Percentiles rank a stretch among this genome's conserved stretches.
These are phyloP conservation scores for Paraconiothyrium brasiliense DNA, from an alignment of 2,329 filamentous ascomycete species.

Conservation along the genomic window DNA sequence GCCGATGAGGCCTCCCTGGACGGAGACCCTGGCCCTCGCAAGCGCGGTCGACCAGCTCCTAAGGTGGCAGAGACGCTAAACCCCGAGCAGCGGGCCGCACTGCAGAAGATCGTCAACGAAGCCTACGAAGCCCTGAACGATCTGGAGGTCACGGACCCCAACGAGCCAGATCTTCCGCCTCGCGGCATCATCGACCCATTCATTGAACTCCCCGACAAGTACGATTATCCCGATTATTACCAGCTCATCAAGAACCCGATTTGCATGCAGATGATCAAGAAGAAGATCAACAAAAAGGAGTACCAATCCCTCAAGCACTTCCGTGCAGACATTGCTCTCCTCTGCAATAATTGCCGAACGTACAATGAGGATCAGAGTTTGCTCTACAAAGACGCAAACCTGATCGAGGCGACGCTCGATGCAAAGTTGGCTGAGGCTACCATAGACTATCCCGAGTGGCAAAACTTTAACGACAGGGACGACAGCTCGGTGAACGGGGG, in stretches of 20 bases:
- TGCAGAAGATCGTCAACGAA: slow-evolving; percentile 80
- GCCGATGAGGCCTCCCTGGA: slow-evolving; percentile 73
- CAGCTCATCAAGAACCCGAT: slow-evolving; percentile 91
- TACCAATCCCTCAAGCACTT: slow-evolving; percentile 85
- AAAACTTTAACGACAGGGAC: slow-evolving; percentile 67
- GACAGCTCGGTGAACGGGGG: slow-evolving; percentile 61
- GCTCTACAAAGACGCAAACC: slow-evolving; percentile 89
- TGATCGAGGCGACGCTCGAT: slow-evolving; percentile 75
- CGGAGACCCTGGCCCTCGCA: slow-evolving; percentile 71
- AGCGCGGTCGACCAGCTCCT: slow-evolving; percentile 70
- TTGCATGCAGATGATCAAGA: slow-evolving; percentile 93
- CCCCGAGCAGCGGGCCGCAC: slow-evolving; percentile 74
- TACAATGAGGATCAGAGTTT: slow-evolving; percentile 97
- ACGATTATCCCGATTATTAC: slow-evolving; percentile 94
- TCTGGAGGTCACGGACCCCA: slow-evolving; percentile 77
- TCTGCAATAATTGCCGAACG: slow-evolving; percentile 90
- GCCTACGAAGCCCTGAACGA: slow-evolving; percentile 84
- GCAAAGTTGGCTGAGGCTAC: slow-evolving; percentile 64
- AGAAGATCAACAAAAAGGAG: slow-evolving; percentile 95
- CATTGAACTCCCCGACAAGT: slow-evolving; percentile 87
- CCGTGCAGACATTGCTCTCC: slow-evolving; percentile 80
- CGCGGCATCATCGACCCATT: slow-evolving; percentile 94
- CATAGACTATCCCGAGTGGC: slow-evolving; percentile 64
- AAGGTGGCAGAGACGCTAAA: slow-evolving; percentile 73
- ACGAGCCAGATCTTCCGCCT: slow-evolving; percentile 65